These are phyloP conservation scores for Penicillium maclennaniae DNA, from an alignment of 495 filamentous ascomycete species.

Conservation along the genomic window DNA sequence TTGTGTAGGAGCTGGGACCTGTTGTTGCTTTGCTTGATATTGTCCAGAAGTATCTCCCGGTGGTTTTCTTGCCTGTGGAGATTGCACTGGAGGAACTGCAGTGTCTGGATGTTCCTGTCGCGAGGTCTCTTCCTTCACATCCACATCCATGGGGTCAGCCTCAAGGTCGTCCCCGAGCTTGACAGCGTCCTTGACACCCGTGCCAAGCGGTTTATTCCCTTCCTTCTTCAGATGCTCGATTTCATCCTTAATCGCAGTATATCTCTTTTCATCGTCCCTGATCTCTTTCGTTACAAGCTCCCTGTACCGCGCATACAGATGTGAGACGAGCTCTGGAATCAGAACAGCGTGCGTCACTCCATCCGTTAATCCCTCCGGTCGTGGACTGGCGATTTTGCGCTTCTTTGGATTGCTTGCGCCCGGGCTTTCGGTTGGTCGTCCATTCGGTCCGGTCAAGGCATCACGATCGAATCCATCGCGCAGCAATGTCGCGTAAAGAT, in stretches of 20 bases:
- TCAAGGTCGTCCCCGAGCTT: constrained; percentile 9
- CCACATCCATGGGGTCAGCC: constrained; percentile 37
- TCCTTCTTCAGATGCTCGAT: constrained; percentile 63
- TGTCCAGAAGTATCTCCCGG: neutral
- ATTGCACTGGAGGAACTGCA: neutral
- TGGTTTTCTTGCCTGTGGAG: neutral
- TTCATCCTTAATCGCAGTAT: constrained; percentile 59
- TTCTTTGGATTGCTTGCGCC: constrained; percentile 56
- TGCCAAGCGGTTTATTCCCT: constrained; percentile 41
- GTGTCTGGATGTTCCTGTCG: constrained; percentile 7
- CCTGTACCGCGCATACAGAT: constrained; percentile 71
- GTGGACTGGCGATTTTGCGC: constrained; percentile 67
- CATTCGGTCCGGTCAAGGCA: constrained; percentile 20
- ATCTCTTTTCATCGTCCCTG: constrained; percentile 66
- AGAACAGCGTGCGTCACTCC: constrained; percentile 59
- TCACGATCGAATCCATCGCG: constrained; percentile 60
- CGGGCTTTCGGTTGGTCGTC: constrained; percentile 23
- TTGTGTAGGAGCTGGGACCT: constrained; percentile 4
- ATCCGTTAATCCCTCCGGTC: constrained; percentile 53
- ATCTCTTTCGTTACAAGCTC: constrained; percentile 65
- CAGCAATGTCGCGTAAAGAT: constrained; percentile 70
- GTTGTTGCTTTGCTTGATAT: constrained; percentile 12
- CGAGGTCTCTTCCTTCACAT: constrained; percentile 27
- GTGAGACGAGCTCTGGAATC: constrained; percentile 63
- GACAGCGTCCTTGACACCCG: constrained; percentile 8